Conservation (phyloP, 2,329 filamentous ascomycete genomes). For the Alternaria alternata region DNA sequence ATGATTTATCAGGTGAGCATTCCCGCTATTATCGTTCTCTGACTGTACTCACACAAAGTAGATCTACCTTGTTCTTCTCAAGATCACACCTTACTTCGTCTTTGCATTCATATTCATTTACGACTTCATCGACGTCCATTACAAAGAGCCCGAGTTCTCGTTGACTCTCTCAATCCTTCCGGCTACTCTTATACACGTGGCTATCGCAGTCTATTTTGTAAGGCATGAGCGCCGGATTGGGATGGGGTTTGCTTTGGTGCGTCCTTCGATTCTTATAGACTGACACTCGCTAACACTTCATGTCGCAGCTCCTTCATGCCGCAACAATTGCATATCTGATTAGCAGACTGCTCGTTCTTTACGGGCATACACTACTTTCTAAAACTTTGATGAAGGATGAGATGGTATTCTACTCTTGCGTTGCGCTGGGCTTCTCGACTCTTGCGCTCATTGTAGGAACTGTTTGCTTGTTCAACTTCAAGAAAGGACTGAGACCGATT, state of each 20-base stretch:
- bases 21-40: not conserved
- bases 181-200: constrained; percentile 20
- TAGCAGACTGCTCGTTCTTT: constrained; percentile 29
- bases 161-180: constrained; percentile 38
- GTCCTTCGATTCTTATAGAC: not conserved
- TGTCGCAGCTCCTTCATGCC: constrained; percentile 18
- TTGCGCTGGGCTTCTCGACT: constrained; percentile 17
- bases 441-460: constrained; percentile 11
- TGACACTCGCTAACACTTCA: not conserved
- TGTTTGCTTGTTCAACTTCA: constrained; percentile 32
- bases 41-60: not conserved
- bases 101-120: constrained; percentile 33
- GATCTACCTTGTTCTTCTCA: constrained; percentile 30
- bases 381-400: constrained; percentile 30
- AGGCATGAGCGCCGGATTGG: constrained; percentile 23
- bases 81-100: constrained; percentile 30
- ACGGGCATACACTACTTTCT: constrained; percentile 14
- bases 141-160: constrained; percentile 29
- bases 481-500: constrained; percentile 31
- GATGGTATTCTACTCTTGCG: constrained; percentile 30
- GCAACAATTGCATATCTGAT: constrained; percentile 31
- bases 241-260: constrained; percentile 25
- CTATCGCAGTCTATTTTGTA: constrained; percentile 20
- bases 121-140: constrained; percentile 32
- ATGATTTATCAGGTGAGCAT: constrained; percentile 24